These are phyloP conservation scores for Phytophthora constricta DNA, from an alignment of 352 stramenopile genomes.

Conservation along the genomic window DNA sequence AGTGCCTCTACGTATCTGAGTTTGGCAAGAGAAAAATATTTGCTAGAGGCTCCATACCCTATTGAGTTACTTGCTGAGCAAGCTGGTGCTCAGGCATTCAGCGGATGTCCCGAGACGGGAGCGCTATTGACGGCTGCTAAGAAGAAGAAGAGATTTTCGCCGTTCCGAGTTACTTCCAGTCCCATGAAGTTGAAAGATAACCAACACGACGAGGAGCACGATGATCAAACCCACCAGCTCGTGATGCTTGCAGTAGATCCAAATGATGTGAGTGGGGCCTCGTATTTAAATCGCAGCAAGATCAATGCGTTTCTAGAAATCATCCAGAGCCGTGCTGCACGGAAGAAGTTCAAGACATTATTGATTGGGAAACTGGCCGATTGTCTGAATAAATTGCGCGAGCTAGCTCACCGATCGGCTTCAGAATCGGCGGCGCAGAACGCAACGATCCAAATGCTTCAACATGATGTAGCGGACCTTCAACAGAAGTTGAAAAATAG, in stretches of 20 bases:
- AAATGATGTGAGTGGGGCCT: conserved; percentile 46
- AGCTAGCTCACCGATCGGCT: conserved; percentile 44
- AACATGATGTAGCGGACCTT: conserved; percentile 49
- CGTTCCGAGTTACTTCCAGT: conserved; percentile 37
- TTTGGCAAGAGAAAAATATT: conserved; percentile 54
- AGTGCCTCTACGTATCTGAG: conserved; percentile 37
- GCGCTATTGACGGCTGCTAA: conserved; percentile 1
- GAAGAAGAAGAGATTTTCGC: conserved; percentile 39
- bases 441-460: conserved; percentile 42
- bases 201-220: conserved; percentile 17
- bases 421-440: conserved; percentile 42
- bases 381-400: conserved; percentile 46
- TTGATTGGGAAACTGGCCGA: conserved; percentile 57
- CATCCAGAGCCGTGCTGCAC: conserved; percentile 48
- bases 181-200: conserved; percentile 26
- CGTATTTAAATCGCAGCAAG: conserved; percentile 69
- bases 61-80: conserved; percentile 53
- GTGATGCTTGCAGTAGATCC: conserved; percentile 38
- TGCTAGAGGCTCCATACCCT: conserved; percentile 55
- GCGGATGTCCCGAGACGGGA: conserved; percentile 21
- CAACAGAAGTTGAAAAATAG: conserved; percentile 26
- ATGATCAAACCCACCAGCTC: conserved; percentile 19
- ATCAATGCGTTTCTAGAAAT: conserved; percentile 69
- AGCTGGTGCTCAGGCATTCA: conserved; percentile 45
- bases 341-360: conserved; percentile 55